Evolutionary conservation across 257 asterid species (phyloP).

Genomic region (Echium plantagineum): DNA sequence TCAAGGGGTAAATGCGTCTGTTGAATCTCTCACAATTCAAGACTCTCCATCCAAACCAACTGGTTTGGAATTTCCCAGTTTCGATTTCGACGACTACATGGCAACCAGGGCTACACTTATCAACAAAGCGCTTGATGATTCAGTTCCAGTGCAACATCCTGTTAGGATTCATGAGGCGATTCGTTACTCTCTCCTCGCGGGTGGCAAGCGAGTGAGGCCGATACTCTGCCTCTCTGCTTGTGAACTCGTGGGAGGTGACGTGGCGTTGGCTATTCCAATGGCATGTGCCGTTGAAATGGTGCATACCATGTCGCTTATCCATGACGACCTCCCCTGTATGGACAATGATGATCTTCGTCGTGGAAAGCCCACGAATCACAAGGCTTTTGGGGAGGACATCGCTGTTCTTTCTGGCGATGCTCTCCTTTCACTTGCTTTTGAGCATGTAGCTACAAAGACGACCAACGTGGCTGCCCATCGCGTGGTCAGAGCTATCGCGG

Average conservation of each 20-base stretch:
- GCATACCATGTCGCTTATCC: constrained; percentile 65
- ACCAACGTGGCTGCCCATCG: constrained; percentile 17
- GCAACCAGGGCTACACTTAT: constrained; percentile 23
- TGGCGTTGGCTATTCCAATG: constrained; percentile 31
- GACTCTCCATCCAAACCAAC: constrained; percentile 10
- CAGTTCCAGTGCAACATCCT: constrained; percentile 49
- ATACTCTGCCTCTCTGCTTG: constrained; percentile 58
- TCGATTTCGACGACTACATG: constrained; percentile 43
- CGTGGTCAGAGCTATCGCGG: constrained; percentile 36
- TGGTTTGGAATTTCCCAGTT: constrained; percentile 18
- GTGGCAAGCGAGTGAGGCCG: constrained; percentile 37
- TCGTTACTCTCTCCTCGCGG: constrained; percentile 64
- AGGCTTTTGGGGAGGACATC: constrained; percentile 48
- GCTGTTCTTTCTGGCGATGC: constrained; percentile 69
- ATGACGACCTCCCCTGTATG: constrained; percentile 76
- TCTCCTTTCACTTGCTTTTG: constrained; percentile 48
- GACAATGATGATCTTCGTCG: constrained; percentile 54
- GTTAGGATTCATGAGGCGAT: constrained; percentile 47
- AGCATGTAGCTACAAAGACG: constrained; percentile 37
- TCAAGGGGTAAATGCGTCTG: constrained; percentile 14
- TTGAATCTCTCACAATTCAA: constrained; percentile 14
- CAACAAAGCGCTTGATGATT: constrained; percentile 42
- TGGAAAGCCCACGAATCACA: constrained; percentile 56
- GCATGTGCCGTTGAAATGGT: constrained; percentile 67
- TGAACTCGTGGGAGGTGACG: constrained; percentile 50